Evolutionary conservation across 1,284 basidiomycete species (phyloP).

Genomic region (Microbotryomycetes sp.): DNA sequence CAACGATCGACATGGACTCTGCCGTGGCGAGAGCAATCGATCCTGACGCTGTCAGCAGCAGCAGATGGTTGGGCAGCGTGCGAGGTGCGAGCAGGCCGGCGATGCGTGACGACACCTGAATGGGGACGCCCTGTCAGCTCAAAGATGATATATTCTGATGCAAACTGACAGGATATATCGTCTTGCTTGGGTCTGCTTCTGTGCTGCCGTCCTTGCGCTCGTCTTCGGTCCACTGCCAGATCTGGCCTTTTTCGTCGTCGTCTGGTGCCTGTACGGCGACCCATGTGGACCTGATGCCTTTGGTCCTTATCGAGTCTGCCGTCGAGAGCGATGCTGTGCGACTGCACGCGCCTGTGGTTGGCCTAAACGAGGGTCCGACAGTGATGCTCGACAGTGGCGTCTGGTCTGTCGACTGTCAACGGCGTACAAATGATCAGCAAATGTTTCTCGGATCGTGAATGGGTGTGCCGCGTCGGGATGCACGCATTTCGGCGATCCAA

Average conservation of each 20-base stretch:
- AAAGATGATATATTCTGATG: background rate
- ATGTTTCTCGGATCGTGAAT: too few species aligned
- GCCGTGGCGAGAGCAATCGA: conserved; percentile 21
- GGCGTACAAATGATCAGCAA: too few species aligned
- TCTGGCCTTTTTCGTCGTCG: conserved; percentile 17
- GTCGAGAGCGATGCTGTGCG: conserved; percentile 18
- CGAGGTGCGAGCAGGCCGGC: conserved; percentile 21
- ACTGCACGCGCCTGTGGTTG: conserved; percentile 21
- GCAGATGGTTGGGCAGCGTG: conserved; percentile 25
- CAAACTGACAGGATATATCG: conserved; percentile 23
- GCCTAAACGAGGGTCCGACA: conserved; percentile 24
- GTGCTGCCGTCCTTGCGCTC: conserved; percentile 30
- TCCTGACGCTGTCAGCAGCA: conserved; percentile 25
- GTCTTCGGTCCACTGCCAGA: conserved; percentile 31
- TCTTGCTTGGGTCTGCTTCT: conserved; percentile 21
- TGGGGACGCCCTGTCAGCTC: background rate
- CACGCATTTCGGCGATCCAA: too few species aligned
- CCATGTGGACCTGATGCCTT: conserved; percentile 25
- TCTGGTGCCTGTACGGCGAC: conserved; percentile 16
- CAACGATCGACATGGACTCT: conserved; percentile 14
- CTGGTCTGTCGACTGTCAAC: conserved; percentile 23
- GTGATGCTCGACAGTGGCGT: conserved; percentile 30
- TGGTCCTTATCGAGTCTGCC: conserved; percentile 26
- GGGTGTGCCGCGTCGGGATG: too few species aligned
- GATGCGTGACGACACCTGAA: conserved; percentile 23